phyloP scores from a whole-genome alignment of 2,329 filamentous ascomycete genomes.

The Hypoxylon sp. region DNA sequence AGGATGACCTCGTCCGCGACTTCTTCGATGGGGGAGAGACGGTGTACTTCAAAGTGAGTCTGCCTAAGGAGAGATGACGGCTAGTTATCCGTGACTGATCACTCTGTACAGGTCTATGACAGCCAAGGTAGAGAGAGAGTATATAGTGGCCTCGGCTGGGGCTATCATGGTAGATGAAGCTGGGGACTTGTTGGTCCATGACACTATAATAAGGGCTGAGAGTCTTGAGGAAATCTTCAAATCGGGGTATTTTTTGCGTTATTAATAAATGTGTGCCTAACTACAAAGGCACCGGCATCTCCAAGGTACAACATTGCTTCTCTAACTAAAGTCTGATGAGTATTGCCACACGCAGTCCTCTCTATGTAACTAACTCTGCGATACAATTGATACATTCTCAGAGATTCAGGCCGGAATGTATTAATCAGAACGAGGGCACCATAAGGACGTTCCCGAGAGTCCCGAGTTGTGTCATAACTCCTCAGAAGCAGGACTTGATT shows the following conservation, averaged over 20 bases:
- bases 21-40: slow-evolving; percentile 37
- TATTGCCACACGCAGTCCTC: too few relatives aligned
- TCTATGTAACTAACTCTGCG: too few relatives aligned
- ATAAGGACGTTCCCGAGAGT: background rate
- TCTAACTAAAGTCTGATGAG: too few relatives aligned
- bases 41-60: slow-evolving; percentile 28
- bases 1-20: slow-evolving; percentile 27
- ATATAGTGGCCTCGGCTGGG: background rate
- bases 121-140: slow-evolving; percentile 3
- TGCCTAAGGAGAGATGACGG: background rate
- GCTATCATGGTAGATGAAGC: slow-evolving; percentile 4
- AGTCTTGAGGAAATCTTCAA: background rate
- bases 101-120: slow-evolving; percentile 10
- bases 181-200: background rate
- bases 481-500: background rate
- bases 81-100: background rate
- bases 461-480: background rate
- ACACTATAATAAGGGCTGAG: background rate
- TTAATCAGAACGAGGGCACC: too few relatives aligned
- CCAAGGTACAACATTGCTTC: too few relatives aligned
- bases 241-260: too few relatives aligned
- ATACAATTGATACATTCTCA: too few relatives aligned
- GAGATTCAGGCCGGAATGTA: too few relatives aligned
- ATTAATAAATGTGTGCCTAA: too few relatives aligned
- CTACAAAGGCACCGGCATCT: too few relatives aligned